These are phyloP conservation scores for Asterophora parasitica DNA, from an alignment of 768 basidiomycete genomes.

Conservation along the genomic window DNA sequence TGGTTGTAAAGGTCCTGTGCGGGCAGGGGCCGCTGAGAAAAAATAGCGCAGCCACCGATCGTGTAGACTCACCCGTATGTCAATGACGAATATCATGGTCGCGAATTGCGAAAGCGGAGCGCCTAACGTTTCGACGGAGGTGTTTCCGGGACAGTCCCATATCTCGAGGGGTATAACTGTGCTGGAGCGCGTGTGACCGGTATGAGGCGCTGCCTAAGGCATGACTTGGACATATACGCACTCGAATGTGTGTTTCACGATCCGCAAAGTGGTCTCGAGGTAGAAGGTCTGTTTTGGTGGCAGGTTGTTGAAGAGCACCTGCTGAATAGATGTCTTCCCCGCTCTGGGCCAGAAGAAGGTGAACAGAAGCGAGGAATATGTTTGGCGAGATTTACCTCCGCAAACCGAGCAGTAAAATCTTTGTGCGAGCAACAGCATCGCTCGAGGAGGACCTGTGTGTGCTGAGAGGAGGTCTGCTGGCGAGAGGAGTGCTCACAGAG, in stretches of 20 bases:
- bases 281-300: conserved; percentile 84
- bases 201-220: not conserved
- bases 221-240: conserved; percentile 34
- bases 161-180: conserved; percentile 90
- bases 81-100: conserved; percentile 89
- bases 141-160: conserved; percentile 92
- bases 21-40: not conserved
- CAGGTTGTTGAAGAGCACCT: conserved; percentile 87
- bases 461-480: conserved; percentile 23
- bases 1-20: conserved; percentile 80
- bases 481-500: conserved; percentile 22
- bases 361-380: not conserved
- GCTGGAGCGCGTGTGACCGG: conserved; percentile 37
- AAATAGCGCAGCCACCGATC: not conserved
- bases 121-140: conserved; percentile 73
- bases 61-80: conserved; percentile 71
- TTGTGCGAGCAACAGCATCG: conserved; percentile 44
- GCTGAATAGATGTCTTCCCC: conserved; percentile 88
- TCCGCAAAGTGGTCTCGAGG: conserved; percentile 80
- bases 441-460: conserved; percentile 20
- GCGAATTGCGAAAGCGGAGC: conserved; percentile 75
- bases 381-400: conserved; percentile 44
- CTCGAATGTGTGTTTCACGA: conserved; percentile 76
- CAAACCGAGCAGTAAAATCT: conserved; percentile 69
- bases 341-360: conserved; percentile 45